Base-by-base conservation (phyloP, 2,329 filamentous ascomycete species). In the Shiraia sp. region DNA sequence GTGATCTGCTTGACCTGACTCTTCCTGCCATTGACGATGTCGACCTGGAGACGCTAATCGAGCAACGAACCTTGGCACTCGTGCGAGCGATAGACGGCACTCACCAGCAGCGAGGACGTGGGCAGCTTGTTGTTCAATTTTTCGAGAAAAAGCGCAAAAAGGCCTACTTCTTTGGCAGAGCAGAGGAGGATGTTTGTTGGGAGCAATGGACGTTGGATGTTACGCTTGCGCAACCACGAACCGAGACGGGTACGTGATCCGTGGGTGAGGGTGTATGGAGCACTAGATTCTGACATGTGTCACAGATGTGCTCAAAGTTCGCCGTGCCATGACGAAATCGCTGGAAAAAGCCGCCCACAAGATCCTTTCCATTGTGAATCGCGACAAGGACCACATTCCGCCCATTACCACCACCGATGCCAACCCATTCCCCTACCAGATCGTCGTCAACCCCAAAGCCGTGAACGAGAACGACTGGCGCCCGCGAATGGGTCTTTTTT, bases 341-440 rank as follows among this genome's bases (percentile, higher is more conserved):
- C 82, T 99, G 40, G 83, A 90, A 51, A 88, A 90, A 48, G 88
- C 90, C 6, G 87, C 88, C 44, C 82, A 95, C 76, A 95, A 96
- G 72, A 92, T 96, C 59, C 82, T 96, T 56, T 86, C 84, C 49
- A 87, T 88, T 39, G 90, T 89, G 59, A 95, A 95, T 72, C 76
- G 82, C 36, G 87, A 96, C 71, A 95, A 95, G 68, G 89, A 95
- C 62, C 93, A 97, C 70, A 97, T 99, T 53, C 93, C 93, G 1
- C 93, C 92, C 36, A 97, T 97, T 59, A 96, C 90, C 7, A 93
- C 90, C 15, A 90, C 85, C 64, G 89, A 92, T 49, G 78, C 87
- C 33, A 97, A 97, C 68, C 92, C 93, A 0, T 99, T 97, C 63
- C 92, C 92, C 1, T 97, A 95, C 71, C 87, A 91, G 69, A 95